Evolutionary conservation across 2,329 filamentous ascomycete species (phyloP), one percentile per base, ranked within the genome.

Genomic region (Nigrospora osmanthi): DNA sequence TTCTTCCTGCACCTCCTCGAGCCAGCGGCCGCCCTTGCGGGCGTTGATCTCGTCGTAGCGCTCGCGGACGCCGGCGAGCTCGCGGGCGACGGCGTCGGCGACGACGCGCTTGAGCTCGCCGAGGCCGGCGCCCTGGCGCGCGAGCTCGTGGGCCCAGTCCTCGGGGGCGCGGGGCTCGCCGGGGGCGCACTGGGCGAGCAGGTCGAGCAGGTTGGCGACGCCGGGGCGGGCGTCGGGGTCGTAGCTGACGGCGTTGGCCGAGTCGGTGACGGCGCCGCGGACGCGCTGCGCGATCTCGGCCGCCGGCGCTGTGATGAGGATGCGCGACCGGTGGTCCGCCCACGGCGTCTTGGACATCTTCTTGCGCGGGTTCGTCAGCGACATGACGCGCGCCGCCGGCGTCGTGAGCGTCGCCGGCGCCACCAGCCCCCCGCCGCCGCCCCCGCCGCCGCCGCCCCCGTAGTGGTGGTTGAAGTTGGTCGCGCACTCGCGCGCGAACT

Each of bases 321-420:
- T 94, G 15, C 89, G 78, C 9, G 89, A 94, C 41, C 76, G 78
- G 3, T 77, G 72, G 53, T 86, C 79, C 1, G 73, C 59, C 32
- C 32, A 15, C 55, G 89, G 76, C 1, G 89, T 95, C 66, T 98
- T 98, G 45, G 89, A 95, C 93, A 98, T 98, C 62, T 98, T 98
- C 43, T 78, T 72, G 1, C 64, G 68, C 0, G 93, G 91, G 11
- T 87, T 71, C 42, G 78, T 81, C 17, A 98, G 78, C 15, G 89
- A 95, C 90, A 96, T 97, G 49, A 98, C 77, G 49, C 91, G 81
- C 56, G 85, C 87, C 2, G 86, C 80, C 5, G 87, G 83, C n/a
- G 84, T 85, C 28, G 88, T 76, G 36, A 94, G 68, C 1, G 86
- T 85, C 54, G 85, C 70, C 0, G 89, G 88, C 1, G 75, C 60